Conservation (phyloP, 2,329 filamentous ascomycete genomes). For the Metarhizium brunneum region DNA sequence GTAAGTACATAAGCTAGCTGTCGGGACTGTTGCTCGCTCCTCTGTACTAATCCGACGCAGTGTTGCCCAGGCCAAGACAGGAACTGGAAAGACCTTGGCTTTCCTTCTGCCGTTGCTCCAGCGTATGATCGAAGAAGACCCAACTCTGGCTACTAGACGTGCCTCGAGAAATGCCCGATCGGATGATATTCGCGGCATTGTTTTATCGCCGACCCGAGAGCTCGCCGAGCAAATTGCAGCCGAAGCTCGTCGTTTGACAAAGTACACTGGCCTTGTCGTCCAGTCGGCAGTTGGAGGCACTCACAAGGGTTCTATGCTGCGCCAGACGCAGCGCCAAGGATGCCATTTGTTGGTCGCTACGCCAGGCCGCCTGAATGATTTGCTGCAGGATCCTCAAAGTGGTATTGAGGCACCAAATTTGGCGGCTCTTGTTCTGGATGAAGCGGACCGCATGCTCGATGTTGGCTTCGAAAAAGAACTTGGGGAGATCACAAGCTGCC, state of each 20-base stretch:
- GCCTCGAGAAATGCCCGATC: constrained; percentile 28
- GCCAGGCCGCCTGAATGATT: constrained; percentile 77
- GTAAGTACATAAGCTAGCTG: constrained; percentile 45
- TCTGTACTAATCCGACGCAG: constrained; percentile 30
- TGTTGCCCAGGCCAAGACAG: constrained; percentile 90
- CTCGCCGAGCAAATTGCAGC: constrained; percentile 71
- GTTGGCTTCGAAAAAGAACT: constrained; percentile 72
- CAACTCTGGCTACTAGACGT: constrained; percentile 43
- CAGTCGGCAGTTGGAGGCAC: constrained; percentile 88
- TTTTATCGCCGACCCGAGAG: constrained; percentile 73
- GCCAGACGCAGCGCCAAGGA: constrained; percentile 59
- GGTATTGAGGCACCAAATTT: constrained; percentile 68
- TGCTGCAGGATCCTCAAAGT: constrained; percentile 56
- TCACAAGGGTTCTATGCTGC: constrained; percentile 60
- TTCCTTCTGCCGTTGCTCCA: constrained; percentile 85
- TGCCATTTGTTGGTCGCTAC: constrained; percentile 89
- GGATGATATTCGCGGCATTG: constrained; percentile 57
- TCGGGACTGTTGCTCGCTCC: neutral
- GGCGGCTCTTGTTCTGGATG: constrained; percentile 88
- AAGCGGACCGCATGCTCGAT: constrained; percentile 97
- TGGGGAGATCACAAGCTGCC: constrained; percentile 44
- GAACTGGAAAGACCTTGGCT: constrained; percentile 91
- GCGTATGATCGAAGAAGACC: constrained; percentile 59
- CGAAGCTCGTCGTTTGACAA: constrained; percentile 63
- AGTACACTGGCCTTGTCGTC: constrained; percentile 55